phyloP scores from a whole-genome alignment of 1,284 basidiomycete genomes.

The Xanthoconium separans region DNA sequence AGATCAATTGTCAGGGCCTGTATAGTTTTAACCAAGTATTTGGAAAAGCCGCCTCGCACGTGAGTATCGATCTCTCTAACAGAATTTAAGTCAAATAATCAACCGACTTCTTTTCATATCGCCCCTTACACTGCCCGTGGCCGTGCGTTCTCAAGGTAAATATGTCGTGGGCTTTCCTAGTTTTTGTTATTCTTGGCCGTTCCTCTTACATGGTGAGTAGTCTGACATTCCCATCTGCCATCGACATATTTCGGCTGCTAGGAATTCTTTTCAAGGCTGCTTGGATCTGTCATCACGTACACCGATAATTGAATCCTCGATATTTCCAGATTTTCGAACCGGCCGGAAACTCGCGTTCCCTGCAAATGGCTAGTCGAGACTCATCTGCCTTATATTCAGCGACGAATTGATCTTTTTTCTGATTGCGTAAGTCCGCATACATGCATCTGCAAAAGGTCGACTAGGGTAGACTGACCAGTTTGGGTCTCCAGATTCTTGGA shows the following conservation, averaged over 20 bases:
- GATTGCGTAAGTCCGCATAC: constrained; percentile 55
- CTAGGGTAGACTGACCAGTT: constrained; percentile 1
- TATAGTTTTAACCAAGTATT: constrained; percentile 74
- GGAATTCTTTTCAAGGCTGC: constrained; percentile 59
- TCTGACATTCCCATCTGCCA: background rate
- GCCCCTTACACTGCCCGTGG: constrained; percentile 39
- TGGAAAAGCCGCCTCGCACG: constrained; percentile 69
- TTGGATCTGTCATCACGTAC: constrained; percentile 53
- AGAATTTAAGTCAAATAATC: constrained; percentile 54
- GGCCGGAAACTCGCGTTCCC: constrained; percentile 56
- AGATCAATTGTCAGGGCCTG: constrained; percentile 39
- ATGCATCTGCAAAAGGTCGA: background rate
- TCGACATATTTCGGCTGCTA: constrained; percentile 24
- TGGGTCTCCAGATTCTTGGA: constrained; percentile 51
- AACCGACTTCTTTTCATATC: background rate
- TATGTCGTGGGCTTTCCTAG: constrained; percentile 56
- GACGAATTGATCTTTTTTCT: constrained; percentile 74
- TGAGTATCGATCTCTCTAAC: constrained; percentile 75
- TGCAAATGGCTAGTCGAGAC: constrained; percentile 45
- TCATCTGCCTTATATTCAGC: constrained; percentile 63
- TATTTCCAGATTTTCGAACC: constrained; percentile 75
- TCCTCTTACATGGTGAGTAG: constrained; percentile 64
- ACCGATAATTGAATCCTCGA: constrained; percentile 57
- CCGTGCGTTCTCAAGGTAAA: constrained; percentile 64
- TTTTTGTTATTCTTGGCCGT: constrained; percentile 61